Base-by-base conservation (phyloP, 257 asterid genomes). In the Lantana camara region DNA sequence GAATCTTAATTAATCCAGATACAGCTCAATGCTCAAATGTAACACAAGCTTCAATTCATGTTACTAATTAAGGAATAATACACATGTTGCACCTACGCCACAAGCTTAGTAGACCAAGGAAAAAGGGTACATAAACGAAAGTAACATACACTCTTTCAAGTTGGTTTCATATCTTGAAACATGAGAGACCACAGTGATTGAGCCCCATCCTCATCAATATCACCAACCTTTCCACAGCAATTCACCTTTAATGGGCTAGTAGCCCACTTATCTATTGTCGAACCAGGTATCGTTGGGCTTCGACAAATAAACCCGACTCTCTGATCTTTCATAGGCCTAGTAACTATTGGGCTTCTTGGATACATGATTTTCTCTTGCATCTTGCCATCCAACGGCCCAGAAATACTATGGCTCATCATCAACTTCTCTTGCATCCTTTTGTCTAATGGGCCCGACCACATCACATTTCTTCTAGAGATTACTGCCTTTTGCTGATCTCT, bases 131-230 rank as follows among this genome's bases (percentile, higher is more conserved):
- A 35, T n/a, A 35, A 35, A 35, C 9, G 2, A 44, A n/a, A 27
- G 32, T 5, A 27, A 16, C 6, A 44, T 23, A 55, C 23, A 2
- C 16, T 13, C 16, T 19, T 55, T 83, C 73, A 88, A 69, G 90
- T 91, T 15, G 96, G 97, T 71, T 91, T 91, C 79, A 91, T 70
- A 75, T 88, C 88, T 70, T 85, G 87, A 88, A 91, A 91, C 97
- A 91, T 85, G 48, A 88, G 53, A 47, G 96, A 88, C 96, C 97
- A 91, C 1, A 79, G 80, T 5, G 96, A 91, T 9, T 83, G 80
- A 41, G 58, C 71, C 32, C 78, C 90, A 27, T 35, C 40, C 1
- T 35, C 40, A 35, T 65, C 82, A 65, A 66, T 83, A 42, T 58
- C 64, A n/a, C 74, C 75, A 1, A 60, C 4, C 49, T 68, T 85